A percentile compares a stretch with the other conserved stretches of the same genome.
phyloP scores from a whole-genome alignment of 2,329 filamentous ascomycete species.

The Xylariaceae sp. region DNA sequence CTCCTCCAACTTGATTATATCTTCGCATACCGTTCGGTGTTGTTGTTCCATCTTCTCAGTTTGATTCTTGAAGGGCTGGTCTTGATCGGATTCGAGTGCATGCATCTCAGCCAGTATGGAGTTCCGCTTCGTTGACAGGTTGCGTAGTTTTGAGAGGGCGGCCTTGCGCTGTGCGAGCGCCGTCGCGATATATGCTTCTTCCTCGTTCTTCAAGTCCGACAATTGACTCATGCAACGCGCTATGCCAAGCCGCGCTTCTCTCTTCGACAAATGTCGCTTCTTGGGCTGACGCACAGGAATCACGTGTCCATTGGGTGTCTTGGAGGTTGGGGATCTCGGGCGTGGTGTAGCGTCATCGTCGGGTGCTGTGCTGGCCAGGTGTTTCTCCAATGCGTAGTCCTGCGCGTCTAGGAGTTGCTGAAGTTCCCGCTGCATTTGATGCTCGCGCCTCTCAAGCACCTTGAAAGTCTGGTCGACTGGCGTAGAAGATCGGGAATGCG shows the following conservation, averaged over 20 bases:
- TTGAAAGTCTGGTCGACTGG: conserved; percentile 30
- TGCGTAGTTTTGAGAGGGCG: conserved; percentile 53
- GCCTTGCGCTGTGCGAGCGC: conserved; percentile 52
- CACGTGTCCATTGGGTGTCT: conserved; percentile 30
- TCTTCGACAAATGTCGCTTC: conserved; percentile 49
- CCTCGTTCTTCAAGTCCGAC: conserved; percentile 61
- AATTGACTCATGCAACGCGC: conserved; percentile 58
- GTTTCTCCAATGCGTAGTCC: conserved; percentile 45
- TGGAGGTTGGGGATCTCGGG: conserved; percentile 15
- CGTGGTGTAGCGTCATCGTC: conserved; percentile 12
- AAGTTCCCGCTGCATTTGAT: conserved; percentile 50
- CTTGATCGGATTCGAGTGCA: conserved; percentile 48
- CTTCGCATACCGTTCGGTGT: conserved; percentile 46
- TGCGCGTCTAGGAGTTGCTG: conserved; percentile 56
- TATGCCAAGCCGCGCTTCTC: conserved; percentile 59
- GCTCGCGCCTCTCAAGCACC: conserved; percentile 40
- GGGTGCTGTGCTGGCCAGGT: conserved; percentile 22
- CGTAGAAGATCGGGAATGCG: conserved; percentile 15
- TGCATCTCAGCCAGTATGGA: conserved; percentile 48
- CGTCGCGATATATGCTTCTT: conserved; percentile 54
- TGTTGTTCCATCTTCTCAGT: conserved; percentile 55
- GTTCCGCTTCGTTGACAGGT: conserved; percentile 44
- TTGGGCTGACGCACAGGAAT: conserved; percentile 57
- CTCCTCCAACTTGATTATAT: conserved; percentile 62
- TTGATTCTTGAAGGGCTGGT: conserved; percentile 55